Percentiles rank a stretch among this genome's conserved stretches.
These are phyloP conservation scores for Zygosaccharomyces pseudorouxii DNA, from an alignment of 805 yeast species.

Conservation along the genomic window DNA sequence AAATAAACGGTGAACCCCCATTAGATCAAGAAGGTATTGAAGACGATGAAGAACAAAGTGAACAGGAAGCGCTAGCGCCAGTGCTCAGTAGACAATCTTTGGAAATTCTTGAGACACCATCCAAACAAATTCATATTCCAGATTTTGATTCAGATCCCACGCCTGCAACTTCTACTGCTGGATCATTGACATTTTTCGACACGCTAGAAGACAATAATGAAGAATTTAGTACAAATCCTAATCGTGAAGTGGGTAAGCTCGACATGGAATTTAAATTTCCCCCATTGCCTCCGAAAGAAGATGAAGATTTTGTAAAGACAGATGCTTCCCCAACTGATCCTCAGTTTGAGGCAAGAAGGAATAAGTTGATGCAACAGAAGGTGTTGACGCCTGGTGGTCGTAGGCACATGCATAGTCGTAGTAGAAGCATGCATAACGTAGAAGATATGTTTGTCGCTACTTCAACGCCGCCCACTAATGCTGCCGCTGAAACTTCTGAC, in stretches of 20 bases:
- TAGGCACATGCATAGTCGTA: conserved; percentile 30
- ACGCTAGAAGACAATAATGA: conserved; percentile 15
- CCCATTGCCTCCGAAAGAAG: not conserved
- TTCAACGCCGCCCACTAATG: conserved; percentile 21
- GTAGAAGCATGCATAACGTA: conserved; percentile 27
- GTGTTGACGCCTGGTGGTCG: conserved; percentile 10
- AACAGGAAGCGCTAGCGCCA: not conserved
- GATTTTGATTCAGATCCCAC: conserved; percentile 20
- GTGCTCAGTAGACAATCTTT: conserved; percentile 14
- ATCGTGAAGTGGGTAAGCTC: conserved; percentile 12
- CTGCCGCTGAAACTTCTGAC: conserved; percentile 19
- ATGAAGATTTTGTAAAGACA: conserved; percentile 19
- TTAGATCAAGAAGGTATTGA: not conserved
- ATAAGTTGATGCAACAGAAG: conserved; percentile 13
- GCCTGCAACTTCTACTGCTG: conserved; percentile 16
- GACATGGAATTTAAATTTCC: conserved; percentile 29
- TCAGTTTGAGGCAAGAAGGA: conserved; percentile 24
- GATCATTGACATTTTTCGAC: conserved; percentile 26
- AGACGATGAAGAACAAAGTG: not conserved
- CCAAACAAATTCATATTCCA: conserved; percentile 28
- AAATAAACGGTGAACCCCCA: not conserved
- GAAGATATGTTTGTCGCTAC: conserved; percentile 22
- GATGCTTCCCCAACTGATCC: conserved; percentile 11
- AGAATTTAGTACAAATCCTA: conserved; percentile 1
- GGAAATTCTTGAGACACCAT: conserved; percentile 27